A percentile compares a stretch with the other conserved stretches of the same genome.
phyloP scores from a whole-genome alignment of 768 basidiomycete species.

The Filobasidium floriforme region DNA sequence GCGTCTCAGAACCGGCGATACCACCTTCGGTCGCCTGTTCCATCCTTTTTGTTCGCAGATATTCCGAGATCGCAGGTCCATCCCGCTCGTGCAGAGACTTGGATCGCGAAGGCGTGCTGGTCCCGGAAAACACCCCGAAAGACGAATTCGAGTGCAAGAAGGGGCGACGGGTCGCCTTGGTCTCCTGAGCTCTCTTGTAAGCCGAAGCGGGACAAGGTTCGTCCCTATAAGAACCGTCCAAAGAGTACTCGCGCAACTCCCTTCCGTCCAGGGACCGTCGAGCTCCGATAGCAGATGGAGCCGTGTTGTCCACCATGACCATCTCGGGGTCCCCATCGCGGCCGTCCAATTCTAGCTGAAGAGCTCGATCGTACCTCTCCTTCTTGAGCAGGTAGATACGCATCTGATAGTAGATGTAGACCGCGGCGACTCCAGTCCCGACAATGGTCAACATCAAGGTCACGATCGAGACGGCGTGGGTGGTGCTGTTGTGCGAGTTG shows the following conservation, averaged over 20 bases:
- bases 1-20: background rate
- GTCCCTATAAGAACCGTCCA: background rate
- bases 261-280: background rate
- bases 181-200: background rate
- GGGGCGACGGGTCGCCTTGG: slow-evolving; percentile 1
- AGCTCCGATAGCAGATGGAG: background rate
- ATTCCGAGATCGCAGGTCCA: background rate
- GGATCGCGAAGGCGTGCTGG: slow-evolving; percentile 5
- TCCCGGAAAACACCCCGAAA: background rate
- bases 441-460: slow-evolving; percentile 33
- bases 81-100: slow-evolving; percentile 10
- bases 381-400: slow-evolving; percentile 30
- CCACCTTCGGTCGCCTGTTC: background rate
- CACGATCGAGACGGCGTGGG: slow-evolving; percentile 34
- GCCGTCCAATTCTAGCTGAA: slow-evolving; percentile 21
- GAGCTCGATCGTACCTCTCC: slow-evolving; percentile 14
- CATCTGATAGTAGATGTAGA: slow-evolving; percentile 44
- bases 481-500: slow-evolving; percentile 31
- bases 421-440: slow-evolving; percentile 37
- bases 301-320: slow-evolving; percentile 1
- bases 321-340: background rate
- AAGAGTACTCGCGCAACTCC: background rate
- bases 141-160: slow-evolving; percentile 20
- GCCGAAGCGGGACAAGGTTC: slow-evolving; percentile 8
- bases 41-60: slow-evolving; percentile 1